Evolutionary conservation across 2,329 filamentous ascomycete species (phyloP).

Genomic region (Pseudogymnoascus sp.): DNA sequence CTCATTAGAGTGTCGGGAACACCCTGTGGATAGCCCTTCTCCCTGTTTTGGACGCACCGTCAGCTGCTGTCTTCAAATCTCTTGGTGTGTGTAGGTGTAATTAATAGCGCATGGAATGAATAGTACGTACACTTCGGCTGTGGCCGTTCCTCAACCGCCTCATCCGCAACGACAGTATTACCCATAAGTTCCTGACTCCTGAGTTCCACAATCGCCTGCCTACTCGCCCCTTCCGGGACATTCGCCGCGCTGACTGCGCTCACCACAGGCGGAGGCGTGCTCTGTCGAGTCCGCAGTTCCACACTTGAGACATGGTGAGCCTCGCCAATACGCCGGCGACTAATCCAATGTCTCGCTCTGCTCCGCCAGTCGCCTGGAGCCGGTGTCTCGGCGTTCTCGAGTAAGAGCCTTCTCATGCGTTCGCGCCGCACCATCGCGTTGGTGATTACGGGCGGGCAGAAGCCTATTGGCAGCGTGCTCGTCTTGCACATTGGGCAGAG

Average conservation of each 20-base stretch:
- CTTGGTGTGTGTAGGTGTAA: not conserved
- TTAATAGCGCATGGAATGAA: not conserved
- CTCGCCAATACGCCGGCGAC: not conserved
- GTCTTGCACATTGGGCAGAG: conserved; percentile 88
- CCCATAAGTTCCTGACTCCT: conserved; percentile 22
- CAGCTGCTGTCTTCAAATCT: not conserved
- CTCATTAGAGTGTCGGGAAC: conserved; percentile 24
- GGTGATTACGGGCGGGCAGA: conserved; percentile 61
- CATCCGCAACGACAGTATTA: conserved; percentile 7
- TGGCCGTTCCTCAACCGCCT: conserved; percentile 15
- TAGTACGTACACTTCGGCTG: conserved; percentile 18
- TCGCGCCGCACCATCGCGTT: conserved; percentile 83
- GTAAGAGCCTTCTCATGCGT: conserved; percentile 45
- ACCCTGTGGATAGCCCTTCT: conserved; percentile 17
- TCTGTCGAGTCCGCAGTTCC: not conserved
- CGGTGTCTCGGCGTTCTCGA: not conserved
- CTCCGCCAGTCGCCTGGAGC: conserved; percentile 43
- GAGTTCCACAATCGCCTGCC: conserved; percentile 20
- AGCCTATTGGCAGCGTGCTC: conserved; percentile 63
- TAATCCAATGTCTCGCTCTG: conserved; percentile 25
- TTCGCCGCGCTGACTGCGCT: not conserved
- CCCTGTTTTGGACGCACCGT: conserved; percentile 15
- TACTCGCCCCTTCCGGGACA: not conserved
- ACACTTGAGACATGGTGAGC: conserved; percentile 1
- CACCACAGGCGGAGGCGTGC: not conserved